Evolutionary conservation across 2,329 filamentous ascomycete species (phyloP).

Genomic region (Penicillium sclerotigenum): DNA sequence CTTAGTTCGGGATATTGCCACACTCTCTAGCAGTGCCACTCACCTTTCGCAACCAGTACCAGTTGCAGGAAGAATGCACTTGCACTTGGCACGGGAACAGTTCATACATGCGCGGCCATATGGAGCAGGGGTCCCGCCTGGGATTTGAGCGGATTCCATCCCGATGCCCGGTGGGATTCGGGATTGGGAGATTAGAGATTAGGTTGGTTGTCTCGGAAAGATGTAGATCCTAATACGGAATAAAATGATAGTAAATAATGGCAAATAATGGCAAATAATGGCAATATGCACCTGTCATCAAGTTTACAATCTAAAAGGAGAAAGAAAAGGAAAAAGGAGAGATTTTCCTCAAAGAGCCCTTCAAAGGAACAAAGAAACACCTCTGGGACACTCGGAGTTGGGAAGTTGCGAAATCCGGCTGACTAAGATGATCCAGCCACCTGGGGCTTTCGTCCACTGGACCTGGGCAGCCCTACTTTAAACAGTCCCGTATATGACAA

Average conservation of each 20-base stretch:
- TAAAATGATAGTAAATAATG: not conserved
- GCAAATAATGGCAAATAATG: not conserved
- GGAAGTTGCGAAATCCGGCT: not conserved
- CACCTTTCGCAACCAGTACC: constrained; percentile 30
- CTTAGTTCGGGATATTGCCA: constrained; percentile 2
- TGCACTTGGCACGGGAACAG: constrained; percentile 13
- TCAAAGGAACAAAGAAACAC: not conserved
- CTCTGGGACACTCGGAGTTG: not conserved
- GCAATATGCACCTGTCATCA: not conserved
- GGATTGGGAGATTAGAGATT: not conserved
- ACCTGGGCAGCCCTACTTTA: not conserved
- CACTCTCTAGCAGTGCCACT: not conserved
- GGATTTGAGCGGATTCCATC: constrained; percentile 1
- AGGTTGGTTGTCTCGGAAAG: not conserved
- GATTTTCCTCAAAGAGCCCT: not conserved
- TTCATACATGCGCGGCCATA: constrained; percentile 10
- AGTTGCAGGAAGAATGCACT: constrained; percentile 30
- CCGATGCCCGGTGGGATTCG: constrained; percentile 7
- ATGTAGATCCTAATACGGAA: not conserved
- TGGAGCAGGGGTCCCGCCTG: constrained; percentile 3
- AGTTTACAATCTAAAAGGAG: not conserved
- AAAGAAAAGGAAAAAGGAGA: not conserved
- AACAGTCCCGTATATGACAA: not conserved
- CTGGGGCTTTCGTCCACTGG: too few relatives aligned
- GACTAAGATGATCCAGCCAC: not conserved